Evolutionary conservation across 805 yeast genomes (phyloP), one percentile per base, ranked within the genome.

Genomic region (Yamadazyma endophytica): DNA sequence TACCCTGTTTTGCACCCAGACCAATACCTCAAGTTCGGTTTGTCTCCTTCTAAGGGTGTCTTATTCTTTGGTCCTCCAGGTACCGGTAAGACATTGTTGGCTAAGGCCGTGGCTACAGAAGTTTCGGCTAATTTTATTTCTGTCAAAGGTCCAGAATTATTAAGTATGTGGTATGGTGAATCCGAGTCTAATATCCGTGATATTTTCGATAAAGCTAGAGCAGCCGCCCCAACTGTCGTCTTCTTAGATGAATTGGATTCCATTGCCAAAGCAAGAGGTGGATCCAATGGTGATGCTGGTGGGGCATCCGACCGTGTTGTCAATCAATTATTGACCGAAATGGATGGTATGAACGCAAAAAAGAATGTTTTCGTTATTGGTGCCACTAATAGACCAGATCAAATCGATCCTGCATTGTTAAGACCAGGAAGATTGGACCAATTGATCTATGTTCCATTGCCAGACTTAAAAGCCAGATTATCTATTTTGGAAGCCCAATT

Each of bases 321-420:
- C 32, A 89, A 90, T 65, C 97, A 89, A 68, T 75, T 89, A 56
- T 75, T 89, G 59, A 88, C 97, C 6, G 96, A 89, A 69, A 92
- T 92, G 98, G 99, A 92, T 65, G 99, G 99, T 78, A 92, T 92
- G 98, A 92, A 92, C 58, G 96, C 97, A 43, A 92, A 92, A 73
- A 92, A 92, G 80, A 92, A 92, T 56, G 98, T 92, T 21, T 92
- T 92, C 56, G 97, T 92, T 35, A 87, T 92, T 67, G 99, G 98
- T 68, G 99, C 99, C 24, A 92, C 99, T 35, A 92, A 92, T 68
- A 81, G 99, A 73, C 99, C 99, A 24, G 99, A 94, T 63, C 97
- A 92, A 70, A 92, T 92, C 49, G 99, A 92, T 58, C 97, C 98
- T 15, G 98, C 98, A 21, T 78, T 92, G 54, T 73, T 92, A 64